Percentiles rank a stretch among this genome's conserved stretches.
Evolutionary conservation across 164 flowering plant genomes (phyloP).

Genomic region (Magnolia officinalis): DNA sequence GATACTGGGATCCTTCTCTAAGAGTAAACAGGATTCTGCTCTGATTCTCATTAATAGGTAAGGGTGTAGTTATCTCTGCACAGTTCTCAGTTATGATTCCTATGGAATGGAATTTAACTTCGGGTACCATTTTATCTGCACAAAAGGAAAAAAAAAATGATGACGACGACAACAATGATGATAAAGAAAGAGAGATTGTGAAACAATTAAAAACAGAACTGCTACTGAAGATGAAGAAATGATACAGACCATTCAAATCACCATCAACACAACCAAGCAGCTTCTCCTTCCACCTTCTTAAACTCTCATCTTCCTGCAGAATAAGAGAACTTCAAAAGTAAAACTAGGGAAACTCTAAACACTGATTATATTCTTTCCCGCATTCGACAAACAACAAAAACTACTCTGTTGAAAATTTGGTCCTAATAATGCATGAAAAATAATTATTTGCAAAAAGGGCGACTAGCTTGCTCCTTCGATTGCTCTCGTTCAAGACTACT

Average conservation of each 20-base stretch:
- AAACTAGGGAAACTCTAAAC: neutral
- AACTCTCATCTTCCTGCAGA: constrained; percentile 76
- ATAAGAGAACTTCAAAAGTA: neutral
- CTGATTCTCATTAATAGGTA: constrained; percentile 40
- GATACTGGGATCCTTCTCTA: constrained; percentile 61
- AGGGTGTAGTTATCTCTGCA: constrained; percentile 46
- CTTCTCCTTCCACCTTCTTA: constrained; percentile 86
- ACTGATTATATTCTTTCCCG: neutral
- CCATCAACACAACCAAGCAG: constrained; percentile 67
- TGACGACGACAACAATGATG: too few species aligned
- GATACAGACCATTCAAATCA: constrained; percentile 48
- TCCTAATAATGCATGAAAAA: neutral
- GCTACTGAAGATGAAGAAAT: neutral
- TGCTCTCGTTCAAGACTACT: too few species aligned
- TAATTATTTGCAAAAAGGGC: neutral
- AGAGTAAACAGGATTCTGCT: constrained; percentile 43
- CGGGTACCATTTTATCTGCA: constrained; percentile 67
- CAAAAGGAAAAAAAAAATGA: neutral
- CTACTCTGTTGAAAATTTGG: neutral
- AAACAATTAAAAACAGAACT: neutral
- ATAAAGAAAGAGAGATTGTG: too few species aligned
- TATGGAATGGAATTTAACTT: constrained; percentile 62
- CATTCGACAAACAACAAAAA: neutral
- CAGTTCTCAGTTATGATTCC: constrained; percentile 50
- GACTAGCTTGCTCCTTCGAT: too few species aligned